Conservation (phyloP, 306 rosid species). For the Vigna trinervia region DNA sequence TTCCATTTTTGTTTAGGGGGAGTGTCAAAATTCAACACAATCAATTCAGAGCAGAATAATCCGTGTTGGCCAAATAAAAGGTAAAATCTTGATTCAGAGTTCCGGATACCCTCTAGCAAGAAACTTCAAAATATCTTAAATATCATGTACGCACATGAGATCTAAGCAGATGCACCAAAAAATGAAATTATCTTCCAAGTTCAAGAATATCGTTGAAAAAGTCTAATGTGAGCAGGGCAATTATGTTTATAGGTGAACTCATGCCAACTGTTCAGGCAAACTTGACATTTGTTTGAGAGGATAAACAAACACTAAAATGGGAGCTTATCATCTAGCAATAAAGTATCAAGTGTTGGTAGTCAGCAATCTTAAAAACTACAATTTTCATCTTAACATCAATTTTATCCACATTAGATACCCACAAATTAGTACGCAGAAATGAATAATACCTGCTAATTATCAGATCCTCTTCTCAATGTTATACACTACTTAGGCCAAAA, state of each 20-base stretch:
- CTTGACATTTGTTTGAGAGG: conserved; percentile 7
- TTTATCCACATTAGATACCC: not conserved
- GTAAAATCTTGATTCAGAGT: conserved; percentile 12
- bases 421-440: not conserved
- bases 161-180: not conserved
- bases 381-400: conserved; percentile 20
- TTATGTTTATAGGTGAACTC: conserved; percentile 4
- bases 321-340: conserved; percentile 13
- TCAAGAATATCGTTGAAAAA: conserved; percentile 15
- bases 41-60: conserved; percentile 11
- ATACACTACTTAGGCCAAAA: not conserved
- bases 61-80: not conserved
- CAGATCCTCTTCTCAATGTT: conserved; percentile 18
- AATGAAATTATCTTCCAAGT: conserved; percentile 20
- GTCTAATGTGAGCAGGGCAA: not conserved
- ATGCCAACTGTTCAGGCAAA: conserved; percentile 18
- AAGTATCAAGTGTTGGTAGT: not conserved
- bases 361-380: conserved; percentile 1
- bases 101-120: not conserved
- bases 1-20: not conserved
- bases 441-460: conserved; percentile 17
- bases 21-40: not conserved
- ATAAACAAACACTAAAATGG: conserved; percentile 20
- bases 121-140: not conserved
- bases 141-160: not conserved